phyloP scores from a whole-genome alignment of 2,329 filamentous ascomycete species.

The Neoarthrinium moseri region DNA sequence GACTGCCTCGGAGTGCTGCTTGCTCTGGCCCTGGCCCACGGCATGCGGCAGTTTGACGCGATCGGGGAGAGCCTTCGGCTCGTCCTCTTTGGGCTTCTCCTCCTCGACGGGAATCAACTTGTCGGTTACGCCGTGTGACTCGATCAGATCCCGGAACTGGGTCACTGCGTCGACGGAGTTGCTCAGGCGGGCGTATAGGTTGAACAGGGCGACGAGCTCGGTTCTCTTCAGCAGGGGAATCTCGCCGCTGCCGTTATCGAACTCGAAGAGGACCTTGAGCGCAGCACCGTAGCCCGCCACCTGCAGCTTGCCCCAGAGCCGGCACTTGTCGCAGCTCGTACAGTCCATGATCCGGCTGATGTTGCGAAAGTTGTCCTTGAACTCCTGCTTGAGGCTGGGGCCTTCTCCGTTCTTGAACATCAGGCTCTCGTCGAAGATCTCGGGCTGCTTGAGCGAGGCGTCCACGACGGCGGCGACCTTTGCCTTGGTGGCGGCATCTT shows the following conservation, averaged over 20 bases:
- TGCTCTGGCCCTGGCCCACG: conserved; percentile 23
- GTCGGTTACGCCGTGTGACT: conserved; percentile 19
- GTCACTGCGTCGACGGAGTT: conserved; percentile 75
- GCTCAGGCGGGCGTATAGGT: conserved; percentile 86
- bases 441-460: conserved; percentile 64
- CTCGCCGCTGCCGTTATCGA: conserved; percentile 66
- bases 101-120: conserved; percentile 22
- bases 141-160: conserved; percentile 63
- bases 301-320: conserved; percentile 96
- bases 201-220: conserved; percentile 90
- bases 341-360: conserved; percentile 98
- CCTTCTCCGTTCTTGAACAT: conserved; percentile 86
- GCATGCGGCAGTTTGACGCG: conserved; percentile 44
- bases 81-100: conserved; percentile 1
- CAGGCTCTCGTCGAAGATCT: conserved; percentile 90
- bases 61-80: conserved; percentile 26
- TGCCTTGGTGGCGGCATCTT: conserved; percentile 76
- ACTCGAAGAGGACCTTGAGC: conserved; percentile 94
- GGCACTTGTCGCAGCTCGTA: conserved; percentile 97
- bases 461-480: conserved; percentile 78
- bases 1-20: conserved; percentile 19
- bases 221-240: conserved; percentile 76
- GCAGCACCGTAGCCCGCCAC: conserved; percentile 93
- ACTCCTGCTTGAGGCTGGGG: conserved; percentile 88
- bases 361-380: conserved; percentile 95